A percentile compares a stretch with the other conserved stretches of the same genome.
phyloP scores from a whole-genome alignment of 306 rosid genomes.

The Ormosia emarginata region DNA sequence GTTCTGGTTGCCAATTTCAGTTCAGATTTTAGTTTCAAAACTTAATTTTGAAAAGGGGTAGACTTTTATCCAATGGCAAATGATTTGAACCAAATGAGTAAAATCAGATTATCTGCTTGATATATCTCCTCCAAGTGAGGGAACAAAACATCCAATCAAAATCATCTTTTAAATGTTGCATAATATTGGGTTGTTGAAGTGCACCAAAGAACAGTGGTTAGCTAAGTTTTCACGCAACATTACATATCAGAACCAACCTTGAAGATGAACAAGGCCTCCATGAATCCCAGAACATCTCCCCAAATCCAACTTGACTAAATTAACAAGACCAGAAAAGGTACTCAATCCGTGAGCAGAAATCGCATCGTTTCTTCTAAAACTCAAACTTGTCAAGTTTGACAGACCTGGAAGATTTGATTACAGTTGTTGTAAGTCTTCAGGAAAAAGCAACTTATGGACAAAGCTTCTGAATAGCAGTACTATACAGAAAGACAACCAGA shows the following conservation, averaged over 20 bases:
- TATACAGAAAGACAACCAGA: neutral
- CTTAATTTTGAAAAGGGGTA: neutral
- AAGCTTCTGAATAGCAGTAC: neutral
- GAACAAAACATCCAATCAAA: neutral
- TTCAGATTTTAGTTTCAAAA: neutral
- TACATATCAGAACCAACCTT: constrained; percentile 48
- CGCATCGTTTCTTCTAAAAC: constrained; percentile 76
- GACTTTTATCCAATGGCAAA: neutral
- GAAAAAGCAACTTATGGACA: neutral
- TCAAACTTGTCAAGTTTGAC: constrained; percentile 71
- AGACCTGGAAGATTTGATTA: constrained; percentile 56
- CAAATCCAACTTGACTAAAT: constrained; percentile 82
- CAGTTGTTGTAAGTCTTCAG: constrained; percentile 11
- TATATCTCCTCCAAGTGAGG: neutral
- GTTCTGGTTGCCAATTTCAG: neutral
- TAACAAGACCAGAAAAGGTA: constrained; percentile 53
- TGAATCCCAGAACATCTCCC: constrained; percentile 90
- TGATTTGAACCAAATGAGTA: neutral
- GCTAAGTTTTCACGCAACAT: neutral
- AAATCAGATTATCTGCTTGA: neutral
- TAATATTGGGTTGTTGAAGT: neutral
- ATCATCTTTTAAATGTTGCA: neutral
- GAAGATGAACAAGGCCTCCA: constrained; percentile 80
- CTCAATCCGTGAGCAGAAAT: constrained; percentile 85
- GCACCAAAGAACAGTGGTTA: neutral